Conservation (phyloP, 2,329 filamentous ascomycete species). For the Bertia moriformis region DNA sequence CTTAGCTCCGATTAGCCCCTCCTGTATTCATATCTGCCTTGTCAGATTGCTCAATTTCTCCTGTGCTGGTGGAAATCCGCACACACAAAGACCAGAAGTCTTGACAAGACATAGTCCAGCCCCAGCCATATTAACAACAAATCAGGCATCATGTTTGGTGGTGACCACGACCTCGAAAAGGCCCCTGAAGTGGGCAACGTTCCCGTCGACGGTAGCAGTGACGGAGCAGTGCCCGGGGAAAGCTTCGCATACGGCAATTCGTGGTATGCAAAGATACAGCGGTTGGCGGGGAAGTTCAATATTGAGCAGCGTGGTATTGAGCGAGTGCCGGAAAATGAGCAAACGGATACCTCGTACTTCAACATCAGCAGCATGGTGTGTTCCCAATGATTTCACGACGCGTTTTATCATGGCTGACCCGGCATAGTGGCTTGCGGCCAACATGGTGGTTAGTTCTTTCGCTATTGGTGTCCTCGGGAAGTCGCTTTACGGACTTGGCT, state of each 20-base stretch:
- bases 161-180: conserved; percentile 10
- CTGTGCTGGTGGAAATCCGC: too few species aligned
- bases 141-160: neutral
- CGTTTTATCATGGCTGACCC: conserved; percentile 2
- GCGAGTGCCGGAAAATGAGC: conserved; percentile 55
- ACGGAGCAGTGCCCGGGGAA: conserved; percentile 34
- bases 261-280: conserved; percentile 42
- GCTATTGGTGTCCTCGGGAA: conserved; percentile 59
- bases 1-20: neutral
- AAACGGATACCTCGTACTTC: conserved; percentile 47
- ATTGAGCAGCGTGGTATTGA: conserved; percentile 67
- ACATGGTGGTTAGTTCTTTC: conserved; percentile 65
- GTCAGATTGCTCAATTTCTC: too few species aligned
- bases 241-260: conserved; percentile 40
- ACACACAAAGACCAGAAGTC: too few species aligned
- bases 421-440: conserved; percentile 57
- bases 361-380: conserved; percentile 61
- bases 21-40: neutral
- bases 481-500: conserved; percentile 57
- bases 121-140: neutral
- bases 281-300: conserved; percentile 47
- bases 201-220: conserved; percentile 7
- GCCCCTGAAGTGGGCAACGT: conserved; percentile 6
- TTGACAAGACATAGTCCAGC: too few species aligned
- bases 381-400: conserved; percentile 4